phyloP scores from a whole-genome alignment of 805 yeast genomes.

The Cyberlindnera galapagoensis region DNA sequence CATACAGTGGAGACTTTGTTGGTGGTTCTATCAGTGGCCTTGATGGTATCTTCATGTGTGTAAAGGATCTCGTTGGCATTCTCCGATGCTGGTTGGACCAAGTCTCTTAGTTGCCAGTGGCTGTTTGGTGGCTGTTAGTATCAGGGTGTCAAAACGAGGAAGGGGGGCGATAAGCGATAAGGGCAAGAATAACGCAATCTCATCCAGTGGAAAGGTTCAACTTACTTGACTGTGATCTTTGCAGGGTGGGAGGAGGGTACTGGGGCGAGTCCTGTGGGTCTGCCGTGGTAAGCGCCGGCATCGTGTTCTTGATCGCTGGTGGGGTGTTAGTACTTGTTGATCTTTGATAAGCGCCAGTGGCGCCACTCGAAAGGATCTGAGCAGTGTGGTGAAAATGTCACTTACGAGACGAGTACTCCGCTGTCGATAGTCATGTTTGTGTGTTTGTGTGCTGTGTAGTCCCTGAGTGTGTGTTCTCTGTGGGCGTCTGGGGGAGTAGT shows the following conservation, averaged over 20 bases:
- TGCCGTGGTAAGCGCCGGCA: slow-evolving; percentile 5
- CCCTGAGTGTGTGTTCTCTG: neutral
- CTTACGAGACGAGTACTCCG: slow-evolving; percentile 1
- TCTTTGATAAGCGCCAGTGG: neutral
- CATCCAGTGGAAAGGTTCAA: slow-evolving; percentile 4
- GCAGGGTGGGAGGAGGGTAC: slow-evolving; percentile 23
- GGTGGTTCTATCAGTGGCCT: slow-evolving; percentile 34
- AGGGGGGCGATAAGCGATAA: slow-evolving; percentile 6
- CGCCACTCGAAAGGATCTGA: neutral
- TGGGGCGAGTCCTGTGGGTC: slow-evolving; percentile 12
- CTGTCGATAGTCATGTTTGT: slow-evolving; percentile 4
- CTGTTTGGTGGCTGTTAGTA: slow-evolving; percentile 7
- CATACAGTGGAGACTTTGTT: slow-evolving; percentile 31
- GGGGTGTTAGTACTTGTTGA: neutral
- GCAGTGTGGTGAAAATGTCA: neutral
- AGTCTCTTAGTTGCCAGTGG: slow-evolving; percentile 82
- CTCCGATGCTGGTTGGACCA: slow-evolving; percentile 46
- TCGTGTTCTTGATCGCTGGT: slow-evolving; percentile 1
- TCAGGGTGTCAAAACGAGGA: neutral
- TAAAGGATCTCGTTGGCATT: slow-evolving; percentile 44
- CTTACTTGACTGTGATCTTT: slow-evolving; percentile 31
- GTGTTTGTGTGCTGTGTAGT: neutral
- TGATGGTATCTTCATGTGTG: slow-evolving; percentile 50
- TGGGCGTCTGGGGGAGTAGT: neutral
- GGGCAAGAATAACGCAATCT: too few species aligned